phyloP scores from a whole-genome alignment of 768 basidiomycete species.

The Panaeolus cyanescens region DNA sequence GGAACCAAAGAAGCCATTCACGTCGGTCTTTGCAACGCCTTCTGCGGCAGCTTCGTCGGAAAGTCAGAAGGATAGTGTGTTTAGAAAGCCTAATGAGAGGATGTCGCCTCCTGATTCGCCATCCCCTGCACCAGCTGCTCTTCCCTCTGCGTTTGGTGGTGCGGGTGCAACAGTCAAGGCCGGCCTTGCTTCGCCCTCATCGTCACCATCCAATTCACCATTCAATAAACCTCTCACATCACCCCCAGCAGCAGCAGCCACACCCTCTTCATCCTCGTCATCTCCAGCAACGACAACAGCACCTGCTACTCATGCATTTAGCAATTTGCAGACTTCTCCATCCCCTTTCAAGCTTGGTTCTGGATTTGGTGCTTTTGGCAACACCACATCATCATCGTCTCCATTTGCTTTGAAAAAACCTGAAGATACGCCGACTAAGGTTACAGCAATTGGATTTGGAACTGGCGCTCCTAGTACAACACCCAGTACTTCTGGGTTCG shows the following conservation, averaged over 20 bases:
- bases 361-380: constrained; percentile 53
- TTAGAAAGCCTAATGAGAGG: neutral
- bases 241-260: constrained; percentile 6
- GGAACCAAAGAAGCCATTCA: neutral
- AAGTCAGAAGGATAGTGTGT: neutral
- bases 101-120: constrained; percentile 1
- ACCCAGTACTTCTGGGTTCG: constrained; percentile 13
- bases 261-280: constrained; percentile 12
- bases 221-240: constrained; percentile 19
- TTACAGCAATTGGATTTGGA: constrained; percentile 38
- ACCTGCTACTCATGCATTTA: constrained; percentile 28
- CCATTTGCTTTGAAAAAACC: constrained; percentile 51
- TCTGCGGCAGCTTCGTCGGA: neutral
- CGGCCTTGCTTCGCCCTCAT: constrained; percentile 6
- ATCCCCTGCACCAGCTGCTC: neutral
- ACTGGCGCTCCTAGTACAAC: constrained; percentile 20
- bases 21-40: constrained; percentile 7
- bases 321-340: constrained; percentile 26
- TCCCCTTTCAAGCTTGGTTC: constrained; percentile 38
- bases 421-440: constrained; percentile 31
- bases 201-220: constrained; percentile 5
- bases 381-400: constrained; percentile 42
- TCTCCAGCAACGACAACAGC: constrained; percentile 8
- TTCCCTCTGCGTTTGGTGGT: constrained; percentile 6
- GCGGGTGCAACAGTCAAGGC: constrained; percentile 5